Evolutionary conservation across 148 eudicot genomes (phyloP), one percentile per base, ranked within the genome.

Genomic region (Rhododendron mucronatum): DNA sequence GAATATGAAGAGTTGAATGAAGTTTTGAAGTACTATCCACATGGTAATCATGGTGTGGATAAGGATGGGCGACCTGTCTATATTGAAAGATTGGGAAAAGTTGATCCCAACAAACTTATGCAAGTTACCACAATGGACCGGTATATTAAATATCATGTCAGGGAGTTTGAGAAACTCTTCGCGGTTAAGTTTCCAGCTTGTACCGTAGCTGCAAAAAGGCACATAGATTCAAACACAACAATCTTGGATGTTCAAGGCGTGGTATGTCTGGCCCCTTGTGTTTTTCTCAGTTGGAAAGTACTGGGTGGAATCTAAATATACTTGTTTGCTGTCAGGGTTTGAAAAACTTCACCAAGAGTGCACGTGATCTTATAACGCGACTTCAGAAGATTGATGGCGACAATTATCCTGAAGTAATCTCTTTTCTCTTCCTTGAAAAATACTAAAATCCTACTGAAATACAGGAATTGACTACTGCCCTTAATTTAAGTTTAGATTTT

Each of bases 351-450:
- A 92, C 93, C 82, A 95, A 97, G 93, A 83, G 93, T 69, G 98
- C 98, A 6, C 92, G 98, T 87, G 98, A 97, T 33, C 93, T 97
- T 87, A 91, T 97, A 47, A 88, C 88, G 23, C 92, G 94, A 57
- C 96, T 97, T 65, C 98, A 97, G 87, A 95, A 95, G 92, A 93
- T 97, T 89, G 99, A 97, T 82, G 94, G 99, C 41, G 99, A 97
- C 89, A 97, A 97, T 87, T 97, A 95, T 87, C 99, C 99, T 65
- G 99, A 97, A 91, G 99, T 95, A 90, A 81, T 13, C 59, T 85
- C 44, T 2, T n/a, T 78, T 82, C n/a, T 82, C 33, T 51, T 86
- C 14, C 13, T 50, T 74, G 53, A 48, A 63, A 53, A 45, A 33
- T 41, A 41, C 47, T 8, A 59, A 78, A 73, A 41, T 18, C 1